phyloP scores from a whole-genome alignment of 1,284 basidiomycete species.

The Tilletia caries region DNA sequence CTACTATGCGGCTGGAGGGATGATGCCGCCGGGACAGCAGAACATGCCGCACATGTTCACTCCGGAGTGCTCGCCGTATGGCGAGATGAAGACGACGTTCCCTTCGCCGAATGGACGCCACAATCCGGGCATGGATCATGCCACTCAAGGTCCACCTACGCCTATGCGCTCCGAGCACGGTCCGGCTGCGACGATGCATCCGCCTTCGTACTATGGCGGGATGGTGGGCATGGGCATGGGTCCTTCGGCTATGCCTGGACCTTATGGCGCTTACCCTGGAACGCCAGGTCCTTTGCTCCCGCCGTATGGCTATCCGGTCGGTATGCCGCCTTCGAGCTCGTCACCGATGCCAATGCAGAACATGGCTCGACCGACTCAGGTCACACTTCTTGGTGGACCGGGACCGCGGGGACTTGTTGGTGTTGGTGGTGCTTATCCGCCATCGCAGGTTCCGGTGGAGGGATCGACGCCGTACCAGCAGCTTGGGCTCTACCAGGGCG shows the following conservation, averaged over 20 bases:
- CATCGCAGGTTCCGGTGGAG: no score
- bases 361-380: no score
- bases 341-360: neutral
- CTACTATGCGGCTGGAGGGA: neutral
- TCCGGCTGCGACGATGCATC: neutral
- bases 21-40: no score
- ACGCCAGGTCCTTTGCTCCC: neutral
- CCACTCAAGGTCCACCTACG: neutral
- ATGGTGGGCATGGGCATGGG: neutral
- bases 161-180: neutral
- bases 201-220: neutral
- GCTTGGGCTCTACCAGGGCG: no score
- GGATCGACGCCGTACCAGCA: no score
- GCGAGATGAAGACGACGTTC: neutral
- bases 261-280: neutral
- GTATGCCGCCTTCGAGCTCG: neutral
- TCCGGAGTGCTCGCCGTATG: neutral
- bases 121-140: neutral
- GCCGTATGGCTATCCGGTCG: neutral
- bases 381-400: no score
- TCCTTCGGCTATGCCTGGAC: neutral
- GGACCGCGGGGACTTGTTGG: no score
- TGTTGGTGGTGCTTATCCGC: no score
- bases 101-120: neutral
- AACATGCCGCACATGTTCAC: neutral